Evolutionary conservation across 2,329 filamentous ascomycete genomes (phyloP).

Genomic region (Lasiodiplodia sp.): DNA sequence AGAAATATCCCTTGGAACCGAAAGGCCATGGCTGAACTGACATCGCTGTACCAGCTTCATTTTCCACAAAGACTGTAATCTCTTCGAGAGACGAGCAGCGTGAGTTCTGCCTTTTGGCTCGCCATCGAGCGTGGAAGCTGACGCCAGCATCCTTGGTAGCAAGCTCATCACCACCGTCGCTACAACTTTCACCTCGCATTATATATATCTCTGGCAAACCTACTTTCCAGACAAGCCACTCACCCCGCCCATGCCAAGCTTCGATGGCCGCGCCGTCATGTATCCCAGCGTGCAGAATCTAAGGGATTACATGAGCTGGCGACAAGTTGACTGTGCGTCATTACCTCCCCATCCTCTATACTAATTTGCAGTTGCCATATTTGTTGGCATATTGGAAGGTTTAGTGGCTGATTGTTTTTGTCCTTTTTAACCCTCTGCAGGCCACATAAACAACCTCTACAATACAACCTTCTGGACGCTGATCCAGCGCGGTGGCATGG

Average conservation of each 20-base stretch:
- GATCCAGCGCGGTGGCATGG: constrained; percentile 78
- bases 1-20: neutral
- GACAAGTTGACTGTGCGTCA: constrained; percentile 88
- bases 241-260: constrained; percentile 79
- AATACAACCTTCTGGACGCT: constrained; percentile 97
- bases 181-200: constrained; percentile 92
- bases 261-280: constrained; percentile 89
- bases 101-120: constrained; percentile 46
- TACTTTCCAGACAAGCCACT: constrained; percentile 78
- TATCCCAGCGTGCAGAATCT: constrained; percentile 86
- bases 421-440: constrained; percentile 51
- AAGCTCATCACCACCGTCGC: constrained; percentile 92
- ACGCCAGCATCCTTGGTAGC: constrained; percentile 52
- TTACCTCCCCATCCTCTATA: neutral
- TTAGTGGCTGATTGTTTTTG: neutral
- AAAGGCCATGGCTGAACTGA: neutral
- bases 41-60: constrained; percentile 69
- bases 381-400: too few species aligned
- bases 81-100: constrained; percentile 88
- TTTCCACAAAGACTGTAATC: constrained; percentile 78
- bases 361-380: too few species aligned
- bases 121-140: too few species aligned
- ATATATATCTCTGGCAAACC: constrained; percentile 79
- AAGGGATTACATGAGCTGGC: constrained; percentile 95
- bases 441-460: constrained; percentile 98